These are phyloP conservation scores for Zygosaccharomyces rouxii DNA, from an alignment of 805 yeast species.

Conservation along the genomic window DNA sequence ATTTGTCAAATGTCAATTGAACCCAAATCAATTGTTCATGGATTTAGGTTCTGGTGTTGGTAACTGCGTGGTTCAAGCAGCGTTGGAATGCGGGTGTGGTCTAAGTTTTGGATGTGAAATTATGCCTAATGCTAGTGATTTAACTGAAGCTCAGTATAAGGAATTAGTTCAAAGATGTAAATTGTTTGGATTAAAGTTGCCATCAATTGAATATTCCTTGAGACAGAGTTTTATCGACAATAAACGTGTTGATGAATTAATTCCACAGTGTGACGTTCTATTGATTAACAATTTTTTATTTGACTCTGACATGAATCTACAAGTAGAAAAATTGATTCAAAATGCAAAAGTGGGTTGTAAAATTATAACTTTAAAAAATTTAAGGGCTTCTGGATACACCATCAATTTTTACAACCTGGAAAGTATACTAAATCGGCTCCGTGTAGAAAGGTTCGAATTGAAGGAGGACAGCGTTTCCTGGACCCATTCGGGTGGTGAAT, in stretches of 20 bases:
- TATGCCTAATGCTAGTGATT: constrained; percentile 72
- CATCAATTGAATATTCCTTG: constrained; percentile 54
- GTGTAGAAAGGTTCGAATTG: constrained; percentile 59
- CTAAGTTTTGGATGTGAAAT: constrained; percentile 83
- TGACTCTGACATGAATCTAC: constrained; percentile 65
- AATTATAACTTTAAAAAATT: constrained; percentile 72
- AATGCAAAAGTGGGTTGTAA: constrained; percentile 69
- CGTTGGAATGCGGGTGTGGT: constrained; percentile 75
- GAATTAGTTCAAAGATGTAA: constrained; percentile 57
- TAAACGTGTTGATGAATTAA: constrained; percentile 46
- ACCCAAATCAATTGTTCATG: constrained; percentile 56
- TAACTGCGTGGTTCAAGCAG: constrained; percentile 84
- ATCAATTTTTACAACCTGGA: constrained; percentile 50
- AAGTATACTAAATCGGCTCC: constrained; percentile 58
- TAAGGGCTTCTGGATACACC: constrained; percentile 69
- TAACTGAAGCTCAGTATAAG: constrained; percentile 55
- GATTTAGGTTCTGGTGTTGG: constrained; percentile 96
- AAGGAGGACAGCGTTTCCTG: constrained; percentile 77
- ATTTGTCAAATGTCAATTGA: constrained; percentile 54
- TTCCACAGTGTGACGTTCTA: constrained; percentile 64
- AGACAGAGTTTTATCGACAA: constrained; percentile 70
- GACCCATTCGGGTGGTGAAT: constrained; percentile 75
- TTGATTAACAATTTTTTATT: constrained; percentile 81
- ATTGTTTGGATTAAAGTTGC: constrained; percentile 60
- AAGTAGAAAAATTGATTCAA: constrained; percentile 60